Evolutionary conservation across 2,329 filamentous ascomycete species (phyloP), one percentile per base, ranked within the genome.

Genomic region (Mollisiaceae sp.): DNA sequence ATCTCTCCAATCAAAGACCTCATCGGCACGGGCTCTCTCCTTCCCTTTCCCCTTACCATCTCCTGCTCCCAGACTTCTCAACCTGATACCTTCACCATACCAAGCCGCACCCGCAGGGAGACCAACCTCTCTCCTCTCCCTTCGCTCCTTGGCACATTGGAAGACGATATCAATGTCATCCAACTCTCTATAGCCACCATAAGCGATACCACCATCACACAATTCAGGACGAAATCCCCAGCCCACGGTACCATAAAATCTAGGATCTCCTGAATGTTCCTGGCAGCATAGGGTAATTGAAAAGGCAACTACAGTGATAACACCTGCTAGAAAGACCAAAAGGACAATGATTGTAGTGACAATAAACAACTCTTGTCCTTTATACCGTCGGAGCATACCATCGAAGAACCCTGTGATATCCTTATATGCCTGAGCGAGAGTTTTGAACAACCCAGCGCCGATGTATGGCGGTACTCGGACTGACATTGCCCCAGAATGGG

Each of bases 41-140:
- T 43, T 43, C 15, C 41, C 45, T 20, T 50, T 50, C n/a, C 20
- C 45, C 3, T 50, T 50, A 20, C 4, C 22, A 6, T 24, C 12
- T 8, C 2, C n/a, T 20, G 8, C 22, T 20, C 12, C n/a, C 45
- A 50, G 12, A 24, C 22, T 50, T 8, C 11, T 27, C 45, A 50
- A 14, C 3, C 20, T 20, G n/a, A 50, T 12, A 8, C 8, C 20
- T 20, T 27, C 11, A 20, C 22, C 45, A 50, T n/a, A 12, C 20
- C 20, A 50, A 50, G 45, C 27, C 27, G 27, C 27, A 6, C 27
- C 11, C 24, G n/a, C 75, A 52, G 39, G 59, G 8, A 47, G 24
- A 3, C 27, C 45, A 5, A 15, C 14, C 18, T 50, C 43, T 35
- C 18, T 22, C 39, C 59, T 50, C 27, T 24, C 27, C 20, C 41